Conservation (phyloP, 371 early-diverging fungal species). For the Dichotomocladium elegans region DNA sequence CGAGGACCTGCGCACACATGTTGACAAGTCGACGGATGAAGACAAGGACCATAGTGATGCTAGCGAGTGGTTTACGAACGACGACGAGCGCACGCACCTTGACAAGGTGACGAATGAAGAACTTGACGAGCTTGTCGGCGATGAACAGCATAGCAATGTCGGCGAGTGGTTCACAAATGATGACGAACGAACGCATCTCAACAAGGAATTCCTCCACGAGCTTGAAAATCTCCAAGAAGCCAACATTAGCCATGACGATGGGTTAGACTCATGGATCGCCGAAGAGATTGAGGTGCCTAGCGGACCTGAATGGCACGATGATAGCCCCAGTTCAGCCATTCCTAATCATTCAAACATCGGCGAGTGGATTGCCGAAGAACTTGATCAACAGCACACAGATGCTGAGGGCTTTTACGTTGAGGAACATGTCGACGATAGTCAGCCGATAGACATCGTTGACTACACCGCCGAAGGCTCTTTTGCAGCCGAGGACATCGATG, state of each 20-base stretch:
- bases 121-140: constrained; percentile 11
- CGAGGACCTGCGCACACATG: too few relatives aligned
- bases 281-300: not conserved
- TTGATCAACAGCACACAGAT: constrained; percentile 2
- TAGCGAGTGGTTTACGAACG: not conserved
- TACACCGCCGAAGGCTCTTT: constrained; percentile 1
- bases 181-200: constrained; percentile 11
- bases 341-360: constrained; percentile 10
- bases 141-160: not conserved
- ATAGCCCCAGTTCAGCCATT: not conserved
- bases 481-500: constrained; percentile 16
- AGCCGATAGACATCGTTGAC: not conserved
- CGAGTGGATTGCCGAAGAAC: constrained; percentile 11
- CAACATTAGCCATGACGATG: not conserved
- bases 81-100: constrained; percentile 3
- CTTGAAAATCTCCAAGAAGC: not conserved
- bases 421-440: constrained; percentile 4
- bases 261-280: not conserved
- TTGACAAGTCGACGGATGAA: constrained; percentile 17
- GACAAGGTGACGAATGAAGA: not conserved
- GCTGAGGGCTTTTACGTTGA: not conserved
- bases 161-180: constrained; percentile 8
- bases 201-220: not conserved
- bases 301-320: not conserved
- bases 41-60: constrained; percentile 31